phyloP scores from a whole-genome alignment of 352 stramenopile species.

The Globisporangium cederbergense region DNA sequence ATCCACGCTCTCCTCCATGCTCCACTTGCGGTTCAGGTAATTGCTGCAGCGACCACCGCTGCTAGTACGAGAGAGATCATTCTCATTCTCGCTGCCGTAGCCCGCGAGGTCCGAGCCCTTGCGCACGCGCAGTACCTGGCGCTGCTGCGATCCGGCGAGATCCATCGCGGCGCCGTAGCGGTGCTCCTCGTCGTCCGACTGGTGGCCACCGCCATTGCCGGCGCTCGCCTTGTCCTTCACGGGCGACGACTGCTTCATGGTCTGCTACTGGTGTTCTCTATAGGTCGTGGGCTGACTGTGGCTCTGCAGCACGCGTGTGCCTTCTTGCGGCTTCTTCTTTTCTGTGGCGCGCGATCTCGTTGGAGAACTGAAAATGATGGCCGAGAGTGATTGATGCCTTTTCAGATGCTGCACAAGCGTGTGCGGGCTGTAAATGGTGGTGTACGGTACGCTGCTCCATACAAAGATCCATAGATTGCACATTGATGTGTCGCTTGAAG shows the following conservation, averaged over 20 bases:
- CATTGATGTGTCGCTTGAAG: slow-evolving; percentile 5
- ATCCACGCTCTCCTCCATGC: slow-evolving; percentile 74
- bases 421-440: neutral
- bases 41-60: slow-evolving; percentile 28
- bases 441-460: slow-evolving; percentile 2
- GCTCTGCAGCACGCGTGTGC: neutral
- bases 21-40: slow-evolving; percentile 84
- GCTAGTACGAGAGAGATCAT: neutral
- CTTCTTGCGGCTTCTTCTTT: neutral
- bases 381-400: slow-evolving; percentile 7
- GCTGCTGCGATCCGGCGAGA: slow-evolving; percentile 41
- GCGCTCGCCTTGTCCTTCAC: neutral
- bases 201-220: neutral
- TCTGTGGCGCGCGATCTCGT: neutral
- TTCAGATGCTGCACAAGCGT: neutral
- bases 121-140: slow-evolving; percentile 54
- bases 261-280: neutral
- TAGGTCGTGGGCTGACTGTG: neutral
- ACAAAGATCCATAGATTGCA: neutral
- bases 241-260: slow-evolving; percentile 1
- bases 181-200: slow-evolving; percentile 16
- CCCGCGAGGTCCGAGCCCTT: slow-evolving; percentile 61
- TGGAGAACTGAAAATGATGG: slow-evolving; percentile 10
- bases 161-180: slow-evolving; percentile 17
- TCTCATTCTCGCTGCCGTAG: slow-evolving; percentile 41